Conservation (phyloP, 768 basidiomycete species). For the Podaxis sp. region DNA sequence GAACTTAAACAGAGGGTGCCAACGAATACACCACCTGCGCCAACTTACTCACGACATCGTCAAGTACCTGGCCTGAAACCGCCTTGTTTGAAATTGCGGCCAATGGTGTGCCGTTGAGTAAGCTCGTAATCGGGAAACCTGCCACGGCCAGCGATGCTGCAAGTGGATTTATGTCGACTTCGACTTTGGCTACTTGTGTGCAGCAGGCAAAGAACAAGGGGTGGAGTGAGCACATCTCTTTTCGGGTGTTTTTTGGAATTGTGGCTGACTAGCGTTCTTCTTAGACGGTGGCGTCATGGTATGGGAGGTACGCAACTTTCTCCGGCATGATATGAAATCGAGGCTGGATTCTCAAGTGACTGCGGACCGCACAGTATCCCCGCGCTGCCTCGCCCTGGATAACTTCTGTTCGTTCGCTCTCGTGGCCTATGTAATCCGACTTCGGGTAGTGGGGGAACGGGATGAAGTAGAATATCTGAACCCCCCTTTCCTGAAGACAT, state of each 20-base stretch:
- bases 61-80: constrained; percentile 56
- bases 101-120: constrained; percentile 52
- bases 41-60: constrained; percentile 55
- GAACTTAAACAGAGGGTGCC: constrained; percentile 42
- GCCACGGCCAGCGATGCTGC: constrained; percentile 45
- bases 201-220: constrained; percentile 54
- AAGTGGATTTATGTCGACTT: constrained; percentile 59
- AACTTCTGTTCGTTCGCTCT: constrained; percentile 23
- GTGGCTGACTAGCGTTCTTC: background rate
- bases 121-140: constrained; percentile 78
- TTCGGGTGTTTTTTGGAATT: background rate
- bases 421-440: constrained; percentile 26
- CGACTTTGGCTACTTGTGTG: constrained; percentile 56
- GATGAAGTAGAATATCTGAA: background rate
- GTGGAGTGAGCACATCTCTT: constrained; percentile 51
- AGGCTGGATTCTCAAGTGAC: background rate
- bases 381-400: constrained; percentile 31
- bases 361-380: constrained; percentile 20
- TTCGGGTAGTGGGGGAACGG: background rate
- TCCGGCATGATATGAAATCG: background rate
- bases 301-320: constrained; percentile 28
- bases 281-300: constrained; percentile 33
- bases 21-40: constrained; percentile 62
- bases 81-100: constrained; percentile 57
- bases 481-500: background rate